Base-by-base conservation (phyloP, 1,139 yeast genomes). In the Taphrina populina region DNA sequence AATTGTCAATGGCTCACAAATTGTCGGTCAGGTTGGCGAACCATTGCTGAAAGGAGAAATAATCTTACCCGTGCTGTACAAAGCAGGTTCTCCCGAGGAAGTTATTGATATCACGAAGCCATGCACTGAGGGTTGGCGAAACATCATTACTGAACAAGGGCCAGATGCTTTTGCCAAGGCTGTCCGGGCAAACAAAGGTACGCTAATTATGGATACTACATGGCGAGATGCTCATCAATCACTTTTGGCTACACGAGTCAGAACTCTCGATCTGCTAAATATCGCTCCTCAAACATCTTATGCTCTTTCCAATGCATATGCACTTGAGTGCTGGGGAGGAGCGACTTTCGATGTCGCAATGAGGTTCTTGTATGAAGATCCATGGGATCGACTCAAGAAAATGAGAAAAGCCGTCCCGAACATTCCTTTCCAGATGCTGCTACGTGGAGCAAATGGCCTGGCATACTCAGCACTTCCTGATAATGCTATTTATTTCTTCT, bases 181-280 rank as follows among this genome's bases (percentile, higher is more conserved):
- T 66, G 95, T 94, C 60, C 82, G 97, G 71, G 71, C 74, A 26
- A 83, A 82, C 72, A 76, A 87, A 57, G 98, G 98, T 66, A 83
- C 95, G 62, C 77, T 92, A 70, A 74, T 92, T 65, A 94, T 94
- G 85, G 99, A 92, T 71, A 92, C 99, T 56, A 92, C 99, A 13
- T 92, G 99, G 99, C 87, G 99, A 81, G 99, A 92, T 73, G 98
- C 98, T 35, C 98, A 94, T 73, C 99, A 92, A 76, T 88, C 97
- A n/a, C 75, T 92, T 64, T 77, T 92, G 66, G 99, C 99, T 6
- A 94, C 98, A 40, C 84, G 98, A 73, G 95, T 92, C 35, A 83
- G 99, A 74, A 94, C 98, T 26, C 79, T 85, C 65, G 99, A 92
- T 71, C 75, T 92, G 67, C 75, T 84, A 58, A 86, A 88, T 63